These are phyloP conservation scores for Barnettozyma sp. DNA, from an alignment of 805 yeast genomes.

Conservation along the genomic window DNA sequence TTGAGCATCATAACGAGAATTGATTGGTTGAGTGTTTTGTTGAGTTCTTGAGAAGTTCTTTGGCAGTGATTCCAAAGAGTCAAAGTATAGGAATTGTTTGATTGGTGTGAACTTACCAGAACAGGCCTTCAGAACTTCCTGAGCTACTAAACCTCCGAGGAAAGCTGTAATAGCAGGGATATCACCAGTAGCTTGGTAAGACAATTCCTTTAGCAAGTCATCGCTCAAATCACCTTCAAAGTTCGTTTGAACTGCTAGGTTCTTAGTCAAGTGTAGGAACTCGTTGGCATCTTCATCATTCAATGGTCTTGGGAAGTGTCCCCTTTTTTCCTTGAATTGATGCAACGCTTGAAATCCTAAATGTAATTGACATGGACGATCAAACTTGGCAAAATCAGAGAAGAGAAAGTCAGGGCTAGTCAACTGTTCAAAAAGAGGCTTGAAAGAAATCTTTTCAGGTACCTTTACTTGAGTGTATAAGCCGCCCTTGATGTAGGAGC, in stretches of 20 bases:
- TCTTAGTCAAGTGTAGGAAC: slow-evolving; percentile 49
- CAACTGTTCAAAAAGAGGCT: slow-evolving; percentile 58
- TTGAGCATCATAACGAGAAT: slow-evolving; percentile 88
- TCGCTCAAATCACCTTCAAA: slow-evolving; percentile 61
- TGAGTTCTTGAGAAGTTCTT: slow-evolving; percentile 55
- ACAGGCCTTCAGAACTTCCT: slow-evolving; percentile 91
- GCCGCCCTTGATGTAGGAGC: slow-evolving; percentile 76
- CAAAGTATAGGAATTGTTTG: slow-evolving; percentile 88
- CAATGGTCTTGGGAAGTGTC: slow-evolving; percentile 69
- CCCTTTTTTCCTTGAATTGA: slow-evolving; percentile 55
- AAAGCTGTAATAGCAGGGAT: slow-evolving; percentile 85
- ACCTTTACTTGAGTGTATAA: slow-evolving; percentile 87
- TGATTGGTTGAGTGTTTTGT: slow-evolving; percentile 66
- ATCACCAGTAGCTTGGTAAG: slow-evolving; percentile 88
- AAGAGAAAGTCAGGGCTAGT: slow-evolving; percentile 68
- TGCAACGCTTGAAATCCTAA: slow-evolving; percentile 87
- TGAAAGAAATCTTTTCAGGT: slow-evolving; percentile 58
- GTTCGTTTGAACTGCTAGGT: slow-evolving; percentile 48
- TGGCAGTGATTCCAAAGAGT: slow-evolving; percentile 89
- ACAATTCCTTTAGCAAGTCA: slow-evolving; percentile 58
- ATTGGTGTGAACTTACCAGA: slow-evolving; percentile 94
- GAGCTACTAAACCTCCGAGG: slow-evolving; percentile 91
- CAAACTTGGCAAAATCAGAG: slow-evolving; percentile 92
- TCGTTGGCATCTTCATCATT: slow-evolving; percentile 69
- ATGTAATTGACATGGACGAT: slow-evolving; percentile 85